Evolutionary conservation across 2,329 filamentous ascomycete genomes (phyloP).

Genomic region (Colletotrichum theobromicola): DNA sequence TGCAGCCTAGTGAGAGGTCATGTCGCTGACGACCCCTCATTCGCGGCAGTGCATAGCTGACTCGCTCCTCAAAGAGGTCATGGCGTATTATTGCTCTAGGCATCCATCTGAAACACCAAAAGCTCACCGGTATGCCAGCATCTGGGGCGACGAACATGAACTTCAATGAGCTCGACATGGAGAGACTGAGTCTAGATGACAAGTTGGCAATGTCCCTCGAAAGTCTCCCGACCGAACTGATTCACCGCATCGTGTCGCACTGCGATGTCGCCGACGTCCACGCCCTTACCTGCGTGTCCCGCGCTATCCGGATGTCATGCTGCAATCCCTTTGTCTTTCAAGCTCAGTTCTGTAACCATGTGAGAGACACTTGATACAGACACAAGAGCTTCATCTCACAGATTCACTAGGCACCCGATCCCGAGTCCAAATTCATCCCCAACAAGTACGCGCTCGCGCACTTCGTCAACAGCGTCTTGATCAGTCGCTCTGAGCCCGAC

Average conservation of each 20-base stretch:
- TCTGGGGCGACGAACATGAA: neutral
- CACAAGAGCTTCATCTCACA: neutral
- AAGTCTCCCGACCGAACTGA: neutral
- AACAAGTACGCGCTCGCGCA: neutral
- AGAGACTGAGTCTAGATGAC: neutral
- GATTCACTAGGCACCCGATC: neutral
- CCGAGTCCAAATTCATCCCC: neutral
- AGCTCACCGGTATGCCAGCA: neutral
- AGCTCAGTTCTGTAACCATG: neutral
- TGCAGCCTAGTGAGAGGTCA: neutral
- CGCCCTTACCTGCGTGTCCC: neutral
- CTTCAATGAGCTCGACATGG: neutral
- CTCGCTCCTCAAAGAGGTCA: neutral
- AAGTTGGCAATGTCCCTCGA: neutral
- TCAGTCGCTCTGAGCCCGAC: neutral
- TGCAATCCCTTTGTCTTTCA: neutral
- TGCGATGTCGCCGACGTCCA: neutral
- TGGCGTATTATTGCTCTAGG: neutral
- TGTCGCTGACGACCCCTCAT: neutral
- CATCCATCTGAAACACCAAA: neutral
- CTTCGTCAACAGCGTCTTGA: neutral
- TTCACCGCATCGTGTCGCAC: neutral
- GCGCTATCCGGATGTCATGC: neutral
- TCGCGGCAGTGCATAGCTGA: neutral
- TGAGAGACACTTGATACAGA: neutral